A percentile compares a stretch with the other conserved stretches of the same genome.
These are phyloP conservation scores for Apophysomyces variabilis DNA, from an alignment of 371 early-diverging fungal species.

Conservation along the genomic window DNA sequence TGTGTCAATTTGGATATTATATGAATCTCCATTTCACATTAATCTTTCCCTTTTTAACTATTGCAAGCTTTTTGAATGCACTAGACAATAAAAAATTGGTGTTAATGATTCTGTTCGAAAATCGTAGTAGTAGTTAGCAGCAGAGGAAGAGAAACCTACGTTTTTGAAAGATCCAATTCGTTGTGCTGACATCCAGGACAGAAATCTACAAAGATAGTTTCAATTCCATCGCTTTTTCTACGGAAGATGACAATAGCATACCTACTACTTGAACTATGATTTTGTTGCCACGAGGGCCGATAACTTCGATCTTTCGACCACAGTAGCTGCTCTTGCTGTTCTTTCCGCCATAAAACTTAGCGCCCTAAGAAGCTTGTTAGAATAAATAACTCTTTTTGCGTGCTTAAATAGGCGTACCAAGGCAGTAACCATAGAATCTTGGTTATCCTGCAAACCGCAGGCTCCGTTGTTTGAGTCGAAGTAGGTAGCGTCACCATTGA, in stretches of 20 bases:
- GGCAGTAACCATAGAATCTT: constrained; percentile 38
- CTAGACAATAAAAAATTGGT: no score
- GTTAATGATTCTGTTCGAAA: no score
- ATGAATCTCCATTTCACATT: constrained; percentile 40
- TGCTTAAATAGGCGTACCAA: constrained; percentile 20
- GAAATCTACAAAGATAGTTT: constrained; percentile 28
- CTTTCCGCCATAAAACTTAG: constrained; percentile 37
- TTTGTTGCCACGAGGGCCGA: constrained; percentile 35
- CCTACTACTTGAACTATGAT: constrained; percentile 33
- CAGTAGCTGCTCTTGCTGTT: constrained; percentile 37
- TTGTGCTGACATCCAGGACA: constrained; percentile 40
- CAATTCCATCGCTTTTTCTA: no score
- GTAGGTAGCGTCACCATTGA: constrained; percentile 38
- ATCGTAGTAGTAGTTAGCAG: no score
- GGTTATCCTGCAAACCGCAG: constrained; percentile 41
- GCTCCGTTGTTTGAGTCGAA: constrained; percentile 45
- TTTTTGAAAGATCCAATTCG: no score
- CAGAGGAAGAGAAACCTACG: no score
- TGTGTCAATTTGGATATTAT: neutral
- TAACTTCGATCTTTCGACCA: constrained; percentile 35
- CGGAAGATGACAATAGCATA: no score
- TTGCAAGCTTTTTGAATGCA: no score
- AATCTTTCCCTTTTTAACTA: no score
- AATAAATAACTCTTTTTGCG: neutral
- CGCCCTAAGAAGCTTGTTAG: constrained; percentile 15